Percentiles rank a stretch among this genome's conserved stretches.
These are phyloP conservation scores for Vitis rupestris DNA, from an alignment of 164 flowering plant genomes.

Conservation along the genomic window DNA sequence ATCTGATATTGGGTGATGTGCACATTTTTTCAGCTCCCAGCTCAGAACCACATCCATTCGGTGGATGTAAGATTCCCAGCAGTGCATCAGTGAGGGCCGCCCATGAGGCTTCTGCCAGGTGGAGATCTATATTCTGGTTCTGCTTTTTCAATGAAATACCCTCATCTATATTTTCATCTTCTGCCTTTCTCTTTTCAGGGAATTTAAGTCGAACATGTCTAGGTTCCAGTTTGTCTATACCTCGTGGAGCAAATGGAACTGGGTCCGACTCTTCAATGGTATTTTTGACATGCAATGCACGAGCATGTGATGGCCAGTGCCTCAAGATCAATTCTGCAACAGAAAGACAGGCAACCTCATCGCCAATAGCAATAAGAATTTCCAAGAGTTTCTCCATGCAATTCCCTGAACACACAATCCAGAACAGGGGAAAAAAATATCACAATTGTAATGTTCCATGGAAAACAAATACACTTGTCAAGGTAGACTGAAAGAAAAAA, in stretches of 20 bases:
- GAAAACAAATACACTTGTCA: neutral
- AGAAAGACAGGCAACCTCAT: conserved; percentile 93
- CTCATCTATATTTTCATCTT: conserved; percentile 33
- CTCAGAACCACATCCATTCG: conserved; percentile 32
- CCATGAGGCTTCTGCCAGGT: conserved; percentile 75
- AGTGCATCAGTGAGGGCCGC: conserved; percentile 52
- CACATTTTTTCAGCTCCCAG: conserved; percentile 21
- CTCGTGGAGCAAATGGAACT: conserved; percentile 83
- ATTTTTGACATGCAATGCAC: conserved; percentile 86
- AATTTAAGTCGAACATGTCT: conserved; percentile 82
- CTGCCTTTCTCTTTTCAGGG: conserved; percentile 67
- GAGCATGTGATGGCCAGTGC: conserved; percentile 96
- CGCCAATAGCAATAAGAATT: conserved; percentile 96
- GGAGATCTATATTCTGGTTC: conserved; percentile 50
- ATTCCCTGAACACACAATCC: conserved; percentile 65
- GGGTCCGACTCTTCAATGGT: conserved; percentile 80
- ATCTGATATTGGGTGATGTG: conserved; percentile 46
- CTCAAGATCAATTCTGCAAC: conserved; percentile 82
- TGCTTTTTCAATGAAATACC: conserved; percentile 41
- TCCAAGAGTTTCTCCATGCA: conserved; percentile 99
- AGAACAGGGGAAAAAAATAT: conserved; percentile 3
- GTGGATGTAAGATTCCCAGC: conserved; percentile 44
- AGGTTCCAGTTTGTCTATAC: conserved; percentile 91
- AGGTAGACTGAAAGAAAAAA: neutral
- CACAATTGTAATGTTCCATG: neutral